Base-by-base conservation (phyloP, 2,329 filamentous ascomycete genomes). In the Didymella pinodella region DNA sequence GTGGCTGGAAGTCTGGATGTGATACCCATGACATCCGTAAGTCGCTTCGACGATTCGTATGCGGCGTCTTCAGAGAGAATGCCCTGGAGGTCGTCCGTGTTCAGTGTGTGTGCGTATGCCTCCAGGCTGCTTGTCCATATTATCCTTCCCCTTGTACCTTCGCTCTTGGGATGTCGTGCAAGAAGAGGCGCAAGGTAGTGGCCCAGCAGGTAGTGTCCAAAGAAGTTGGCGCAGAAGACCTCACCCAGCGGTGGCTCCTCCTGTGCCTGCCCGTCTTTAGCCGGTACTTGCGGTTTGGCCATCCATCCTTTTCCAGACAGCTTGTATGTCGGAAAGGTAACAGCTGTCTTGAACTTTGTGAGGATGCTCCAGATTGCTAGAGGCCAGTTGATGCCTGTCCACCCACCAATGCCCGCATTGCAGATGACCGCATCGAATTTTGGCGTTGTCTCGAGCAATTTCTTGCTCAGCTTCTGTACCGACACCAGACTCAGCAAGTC, bases 41-140 rank as follows among this genome's bases (percentile, higher is more conserved):
- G 81, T 22, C 93, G 88, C 80, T 99, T 98, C 57, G 88, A 89
- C 61, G 88, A 88, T 77, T 98, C 93, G 79, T 99, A 99, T 1
- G 93, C 86, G 2, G 93, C 86, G 2, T 81, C 81, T 1, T 74
- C 68, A 1, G 85, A 85, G 16, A 78, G 76, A 48, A 96, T 77
- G 44, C 87, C 90, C 77, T 98, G 93, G 26, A 97, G 82, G 77
- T 99, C 95, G 47, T 86, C 80, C 7, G 85, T 69, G 41, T 86
- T 77, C 63, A 97, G 86, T 1, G 79, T 70, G 16, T 84, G 77
- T 6, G 77, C 73, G 50, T 83, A 81, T 1, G 90, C 88, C 70
- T 97, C 93, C 48, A 97, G 80, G 70, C 90, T 96, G 62, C 90
- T 91, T 10, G 93, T 87, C 93, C 94, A 98, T 63, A 98, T 85